Percentiles rank a stretch among this genome's conserved stretches.
phyloP scores from a whole-genome alignment of 176 grass and related monocot species.

The Phyllostachys edulis region DNA sequence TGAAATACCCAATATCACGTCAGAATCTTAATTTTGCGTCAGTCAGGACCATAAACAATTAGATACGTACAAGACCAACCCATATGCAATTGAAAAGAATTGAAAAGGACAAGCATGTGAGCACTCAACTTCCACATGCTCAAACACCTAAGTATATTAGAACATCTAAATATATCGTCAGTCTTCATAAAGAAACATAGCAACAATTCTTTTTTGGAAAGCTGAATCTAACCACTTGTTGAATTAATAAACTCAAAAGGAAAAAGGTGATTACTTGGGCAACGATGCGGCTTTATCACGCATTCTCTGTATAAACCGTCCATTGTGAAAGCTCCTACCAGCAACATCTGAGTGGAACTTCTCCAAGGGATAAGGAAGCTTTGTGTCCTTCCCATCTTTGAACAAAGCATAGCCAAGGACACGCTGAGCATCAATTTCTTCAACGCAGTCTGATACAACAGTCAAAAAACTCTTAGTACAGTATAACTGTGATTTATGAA shows the following conservation, averaged over 20 bases:
- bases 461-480: conserved; percentile 5
- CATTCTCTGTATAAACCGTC: conserved; percentile 94
- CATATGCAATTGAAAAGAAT: neutral
- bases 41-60: neutral
- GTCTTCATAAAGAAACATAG: no score
- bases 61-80: neutral
- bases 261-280: conserved; percentile 56
- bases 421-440: conserved; percentile 92
- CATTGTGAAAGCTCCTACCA: conserved; percentile 97
- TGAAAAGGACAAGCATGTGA: neutral
- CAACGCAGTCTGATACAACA: conserved; percentile 63
- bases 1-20: conserved; percentile 25
- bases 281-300: conserved; percentile 71
- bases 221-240: no score
- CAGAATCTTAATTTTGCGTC: neutral
- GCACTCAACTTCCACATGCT: no score
- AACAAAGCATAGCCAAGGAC: conserved; percentile 86
- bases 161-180: no score
- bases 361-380: conserved; percentile 78
- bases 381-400: conserved; percentile 83
- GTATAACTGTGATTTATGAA: neutral
- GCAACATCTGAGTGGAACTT: conserved; percentile 85
- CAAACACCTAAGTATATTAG: no score
- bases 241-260: no score
- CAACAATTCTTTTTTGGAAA: no score